Conservation (phyloP, 495 filamentous ascomycete species). For the Tricharina praecox region DNA sequence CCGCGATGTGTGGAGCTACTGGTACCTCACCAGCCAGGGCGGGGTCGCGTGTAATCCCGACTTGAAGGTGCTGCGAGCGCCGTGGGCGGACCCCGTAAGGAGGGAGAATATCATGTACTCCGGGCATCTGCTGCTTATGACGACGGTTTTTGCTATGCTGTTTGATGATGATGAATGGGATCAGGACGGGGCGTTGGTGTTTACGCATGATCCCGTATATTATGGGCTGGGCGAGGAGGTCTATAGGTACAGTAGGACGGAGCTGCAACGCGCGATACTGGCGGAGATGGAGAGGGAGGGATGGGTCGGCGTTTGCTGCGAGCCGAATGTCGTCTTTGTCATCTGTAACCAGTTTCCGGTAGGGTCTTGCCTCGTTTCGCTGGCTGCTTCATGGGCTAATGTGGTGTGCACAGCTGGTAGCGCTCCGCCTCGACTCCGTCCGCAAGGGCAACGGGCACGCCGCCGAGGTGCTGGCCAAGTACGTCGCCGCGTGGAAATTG, state of each 20-base stretch:
- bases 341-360: constrained; percentile 30
- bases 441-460: constrained; percentile 22
- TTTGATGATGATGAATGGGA: constrained; percentile 30
- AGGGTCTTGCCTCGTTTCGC: constrained; percentile 7
- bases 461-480: constrained; percentile 22
- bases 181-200: constrained; percentile 18
- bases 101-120: constrained; percentile 28
- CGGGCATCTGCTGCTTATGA: constrained; percentile 30
- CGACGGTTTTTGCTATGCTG: constrained; percentile 28
- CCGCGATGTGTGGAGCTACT: constrained; percentile 30
- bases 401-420: constrained; percentile 28
- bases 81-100: constrained; percentile 29
- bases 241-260: constrained; percentile 22
- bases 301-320: constrained; percentile 29
- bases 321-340: constrained; percentile 30
- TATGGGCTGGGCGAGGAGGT: constrained; percentile 28
- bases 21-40: constrained; percentile 26
- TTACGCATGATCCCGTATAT: constrained; percentile 28
- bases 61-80: constrained; percentile 28
- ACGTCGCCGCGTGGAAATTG: constrained; percentile 21
- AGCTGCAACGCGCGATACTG: constrained; percentile 26
- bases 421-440: constrained; percentile 27
- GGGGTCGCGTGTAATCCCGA: constrained; percentile 25
- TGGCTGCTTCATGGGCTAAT: no score
- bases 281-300: constrained; percentile 27